Base-by-base conservation (phyloP, 148 eudicot genomes). In the Rhododendron griersonianum region DNA sequence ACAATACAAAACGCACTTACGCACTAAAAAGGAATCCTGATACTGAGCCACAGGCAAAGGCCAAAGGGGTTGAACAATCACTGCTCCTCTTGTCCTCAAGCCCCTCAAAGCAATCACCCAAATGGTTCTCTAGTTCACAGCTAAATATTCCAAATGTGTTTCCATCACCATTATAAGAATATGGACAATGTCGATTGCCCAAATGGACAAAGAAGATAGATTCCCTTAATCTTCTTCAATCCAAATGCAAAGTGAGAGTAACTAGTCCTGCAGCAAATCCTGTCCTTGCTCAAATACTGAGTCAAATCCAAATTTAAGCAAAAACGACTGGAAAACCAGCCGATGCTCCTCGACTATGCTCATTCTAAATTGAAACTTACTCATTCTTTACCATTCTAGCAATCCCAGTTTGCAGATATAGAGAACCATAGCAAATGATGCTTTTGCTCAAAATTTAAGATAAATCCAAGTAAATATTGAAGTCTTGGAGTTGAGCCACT, bases 401-500 rank as follows among this genome's bases (percentile, higher is more conserved):
- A 30, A 71, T 71, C 37, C 41, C 7, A 4, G 76, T 14, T 71
- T 14, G 39, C 76, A 71, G 15, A 71, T 14, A 71, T 28, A 4
- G 4, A 14, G 71, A 30, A 4, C 61, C 19, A 71, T 14, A 71
- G 33, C 39, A 71, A 33, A 69, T 11, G 7, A 69, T 69, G 75
- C 4, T 28, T 69, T 69, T 28, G 16, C 75, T 69, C 37, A 16
- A 69, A 28, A 71, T 71, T 71, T 13, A 71, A 33, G 21, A 71
- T 71, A 71, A 13, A 71, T 33, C 76, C 35, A 71, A 30, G 18
- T 71, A 71, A 14, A 71, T 1, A 71, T 33, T 30, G 41, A 33
- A 71, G 76, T 30, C 39, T 25, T 25, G 33, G 74, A 79, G 21
- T n/a, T 23, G 23, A 51, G 78, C 41, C 67, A 91, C 98, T 94